Evolutionary conservation across 2,329 filamentous ascomycete species (phyloP), one percentile per base, ranked within the genome.

Genomic region (Clarireedia hainanense): DNA sequence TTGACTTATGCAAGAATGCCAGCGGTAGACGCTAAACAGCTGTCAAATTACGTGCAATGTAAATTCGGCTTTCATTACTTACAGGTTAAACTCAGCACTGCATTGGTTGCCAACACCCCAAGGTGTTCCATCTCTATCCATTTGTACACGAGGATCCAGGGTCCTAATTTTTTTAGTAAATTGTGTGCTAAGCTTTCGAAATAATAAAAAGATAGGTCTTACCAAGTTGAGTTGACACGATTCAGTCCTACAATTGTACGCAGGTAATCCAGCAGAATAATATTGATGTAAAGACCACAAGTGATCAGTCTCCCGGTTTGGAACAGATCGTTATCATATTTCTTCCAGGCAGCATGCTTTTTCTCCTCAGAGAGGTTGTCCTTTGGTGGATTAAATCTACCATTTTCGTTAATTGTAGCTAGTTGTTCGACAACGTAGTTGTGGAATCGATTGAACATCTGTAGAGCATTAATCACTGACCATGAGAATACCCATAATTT

Each of bases 1-100:
- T 56, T 81, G 79, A 42, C 77, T 79, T 63, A 92, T 88, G 63
- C 84, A 84, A 4, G 87, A 88, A 73, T 94, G 89, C 88, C 89
- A 94, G 58, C 89, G 80, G 69, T 95, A 95, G 61, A 87, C 85
- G 6, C 55, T 57, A 27, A 12, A 23, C 3, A 20, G 37, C 0
- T 15, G 7, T 53, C 15, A 53, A 53, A 45, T 45, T 9, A 14
- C 4, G 15, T 26, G 1, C 6, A 14, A 12, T 10, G 27, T 26
- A 12, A 9, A 2, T 24, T 24, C n/a, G 12, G 6, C 7, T n/a
- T 9, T 23, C 10, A 39, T 9, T 4, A 30, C 50, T 47, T 30
- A 45, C 39, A 95, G 77, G 67, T 94, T 94, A 75, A 95, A 95
- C 72, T 95, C 90, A 7, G 86, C 87, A 0, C 88, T 91, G 7